A percentile compares a stretch with the other conserved stretches of the same genome.
Conservation (phyloP, 768 basidiomycete species). For the Phallus indusiatus region DNA sequence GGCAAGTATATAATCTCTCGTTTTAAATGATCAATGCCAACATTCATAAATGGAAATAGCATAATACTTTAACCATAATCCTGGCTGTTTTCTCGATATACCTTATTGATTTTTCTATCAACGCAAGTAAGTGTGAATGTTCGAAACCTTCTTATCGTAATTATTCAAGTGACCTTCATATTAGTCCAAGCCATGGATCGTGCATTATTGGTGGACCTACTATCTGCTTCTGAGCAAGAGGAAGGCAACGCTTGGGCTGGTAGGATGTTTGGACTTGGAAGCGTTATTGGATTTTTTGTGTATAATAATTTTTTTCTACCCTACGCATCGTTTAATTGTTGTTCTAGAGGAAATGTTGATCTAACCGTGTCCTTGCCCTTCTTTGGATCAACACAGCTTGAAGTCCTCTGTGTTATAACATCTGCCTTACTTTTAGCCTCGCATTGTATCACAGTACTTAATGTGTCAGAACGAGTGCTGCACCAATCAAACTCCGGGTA, state of each 20-base stretch:
- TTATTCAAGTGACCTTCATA: not conserved
- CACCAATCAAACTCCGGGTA: slow-evolving; percentile 28
- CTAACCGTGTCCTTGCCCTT: slow-evolving; percentile 62
- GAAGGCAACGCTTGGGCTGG: slow-evolving; percentile 93
- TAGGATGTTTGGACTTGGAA: slow-evolving; percentile 81
- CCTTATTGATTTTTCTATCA: slow-evolving; percentile 55
- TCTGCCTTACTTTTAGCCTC: slow-evolving; percentile 54
- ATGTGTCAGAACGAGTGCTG: slow-evolving; percentile 69
- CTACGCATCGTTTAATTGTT: not conserved
- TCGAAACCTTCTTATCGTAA: not conserved
- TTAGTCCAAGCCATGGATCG: slow-evolving; percentile 85
- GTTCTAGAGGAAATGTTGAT: slow-evolving; percentile 68
- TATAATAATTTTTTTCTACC: slow-evolving; percentile 29
- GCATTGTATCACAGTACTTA: slow-evolving; percentile 51
- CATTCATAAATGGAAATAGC: slow-evolving; percentile 28
- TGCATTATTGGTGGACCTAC: slow-evolving; percentile 78
- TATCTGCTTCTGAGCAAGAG: slow-evolving; percentile 68
- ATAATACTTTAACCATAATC: slow-evolving; percentile 58
- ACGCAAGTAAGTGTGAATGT: slow-evolving; percentile 28
- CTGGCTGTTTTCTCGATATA: slow-evolving; percentile 69
- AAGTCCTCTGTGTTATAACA: slow-evolving; percentile 73
- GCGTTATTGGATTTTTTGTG: slow-evolving; percentile 84
- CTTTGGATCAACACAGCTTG: slow-evolving; percentile 68
- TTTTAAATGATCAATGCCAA: not conserved
- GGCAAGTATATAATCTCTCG: slow-evolving; percentile 9